Percentiles rank a stretch among this genome's conserved stretches.
phyloP scores from a whole-genome alignment of 441 rosid species.

The Manihot esculenta region DNA sequence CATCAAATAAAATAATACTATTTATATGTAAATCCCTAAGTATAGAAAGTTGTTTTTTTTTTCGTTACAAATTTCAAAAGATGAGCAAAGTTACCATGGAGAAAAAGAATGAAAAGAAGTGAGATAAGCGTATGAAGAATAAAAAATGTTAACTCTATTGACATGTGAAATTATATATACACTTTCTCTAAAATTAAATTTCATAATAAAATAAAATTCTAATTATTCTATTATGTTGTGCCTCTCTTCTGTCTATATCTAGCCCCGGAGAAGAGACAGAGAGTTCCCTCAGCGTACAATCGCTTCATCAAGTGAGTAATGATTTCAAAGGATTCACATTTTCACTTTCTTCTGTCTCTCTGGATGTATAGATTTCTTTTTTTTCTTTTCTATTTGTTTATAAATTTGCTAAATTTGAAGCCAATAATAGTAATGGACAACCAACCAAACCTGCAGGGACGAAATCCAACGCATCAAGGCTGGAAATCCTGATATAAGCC shows the following conservation, averaged over 20 bases:
- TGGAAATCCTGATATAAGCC: conserved; percentile 97
- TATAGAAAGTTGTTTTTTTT: no score
- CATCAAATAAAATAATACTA: no score
- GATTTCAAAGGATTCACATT: conserved; percentile 12
- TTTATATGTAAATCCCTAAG: no score
- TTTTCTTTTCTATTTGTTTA: background rate
- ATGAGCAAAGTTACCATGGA: no score
- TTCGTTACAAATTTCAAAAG: no score
- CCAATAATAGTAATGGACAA: conserved; percentile 12
- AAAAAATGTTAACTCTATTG: no score
- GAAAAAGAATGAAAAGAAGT: no score
- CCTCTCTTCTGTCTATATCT: conserved; percentile 25
- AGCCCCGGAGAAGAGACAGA: conserved; percentile 99
- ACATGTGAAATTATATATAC: no score
- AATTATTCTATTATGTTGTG: no score
- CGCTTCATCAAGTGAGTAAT: conserved; percentile 84
- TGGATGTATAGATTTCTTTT: background rate
- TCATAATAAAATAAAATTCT: no score
- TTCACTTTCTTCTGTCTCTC: background rate
- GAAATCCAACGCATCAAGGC: conserved; percentile 99
- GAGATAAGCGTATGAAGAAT: no score
- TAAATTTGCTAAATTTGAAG: conserved; percentile 14
- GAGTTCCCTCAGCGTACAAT: conserved; percentile 96
- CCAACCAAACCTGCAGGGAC: conserved; percentile 51
- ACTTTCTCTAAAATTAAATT: no score